A percentile compares a stretch with the other conserved stretches of the same genome.
Evolutionary conservation across 805 yeast species (phyloP).

Genomic region (Torulaspora microellipsoides): DNA sequence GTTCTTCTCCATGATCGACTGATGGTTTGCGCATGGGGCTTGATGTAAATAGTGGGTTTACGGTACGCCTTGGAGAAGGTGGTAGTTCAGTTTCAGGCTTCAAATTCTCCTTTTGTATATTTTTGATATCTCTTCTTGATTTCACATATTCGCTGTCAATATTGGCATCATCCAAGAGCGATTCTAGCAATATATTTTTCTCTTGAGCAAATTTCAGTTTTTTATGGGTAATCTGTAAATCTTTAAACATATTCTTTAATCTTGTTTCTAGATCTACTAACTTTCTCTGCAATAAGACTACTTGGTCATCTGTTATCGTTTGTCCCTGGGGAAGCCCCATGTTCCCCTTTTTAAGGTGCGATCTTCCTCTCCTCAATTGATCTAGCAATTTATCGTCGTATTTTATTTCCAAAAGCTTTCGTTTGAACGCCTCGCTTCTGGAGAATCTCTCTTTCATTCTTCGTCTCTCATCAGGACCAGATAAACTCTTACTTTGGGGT

Average conservation of each 20-base stretch:
- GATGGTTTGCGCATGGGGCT: constrained; percentile 28
- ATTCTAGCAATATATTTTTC: constrained; percentile 28
- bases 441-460: constrained; percentile 22
- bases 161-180: constrained; percentile 32
- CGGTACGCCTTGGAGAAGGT: constrained; percentile 28
- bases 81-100: constrained; percentile 31
- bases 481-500: constrained; percentile 5
- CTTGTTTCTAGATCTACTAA: constrained; percentile 13
- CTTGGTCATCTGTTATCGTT: constrained; percentile 18
- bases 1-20: constrained; percentile 1
- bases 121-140: constrained; percentile 32
- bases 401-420: constrained; percentile 25
- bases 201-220: constrained; percentile 30
- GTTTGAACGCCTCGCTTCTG: constrained; percentile 29
- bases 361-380: constrained; percentile 25
- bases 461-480: constrained; percentile 10
- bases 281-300: constrained; percentile 15
- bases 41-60: constrained; percentile 32
- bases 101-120: constrained; percentile 28
- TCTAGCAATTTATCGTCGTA: constrained; percentile 27
- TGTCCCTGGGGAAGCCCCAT: background rate
- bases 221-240: constrained; percentile 20
- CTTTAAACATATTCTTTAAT: constrained; percentile 15
- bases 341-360: constrained; percentile 2
- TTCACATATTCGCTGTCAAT: constrained; percentile 31